Conservation (phyloP, 179 eudicot genomes). For the Beta lomatogona region DNA sequence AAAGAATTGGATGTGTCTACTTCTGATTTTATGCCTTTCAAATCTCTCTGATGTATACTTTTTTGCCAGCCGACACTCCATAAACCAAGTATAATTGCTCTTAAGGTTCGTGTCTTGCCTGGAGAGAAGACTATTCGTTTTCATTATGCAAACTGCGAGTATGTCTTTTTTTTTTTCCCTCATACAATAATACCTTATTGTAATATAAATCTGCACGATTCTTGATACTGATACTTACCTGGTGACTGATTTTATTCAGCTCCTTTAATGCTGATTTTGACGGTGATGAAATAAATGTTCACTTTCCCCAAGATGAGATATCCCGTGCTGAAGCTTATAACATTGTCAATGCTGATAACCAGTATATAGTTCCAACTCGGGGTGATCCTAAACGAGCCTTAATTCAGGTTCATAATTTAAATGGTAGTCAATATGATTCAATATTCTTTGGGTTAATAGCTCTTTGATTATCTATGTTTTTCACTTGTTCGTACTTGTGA, state of each 20-base stretch:
- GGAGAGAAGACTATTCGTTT: constrained; percentile 97
- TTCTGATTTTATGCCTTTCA: not conserved
- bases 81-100: constrained; percentile 98
- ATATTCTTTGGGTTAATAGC: not conserved
- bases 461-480: not conserved
- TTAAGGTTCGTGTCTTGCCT: constrained; percentile 86
- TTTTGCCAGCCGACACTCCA: constrained; percentile 92
- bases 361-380: constrained; percentile 95
- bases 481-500: constrained; percentile 10
- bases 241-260: constrained; percentile 42
- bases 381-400: constrained; percentile 98
- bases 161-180: constrained; percentile 23
- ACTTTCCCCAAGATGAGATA: constrained; percentile 98
- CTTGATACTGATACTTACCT: constrained; percentile 10
- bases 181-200: not conserved
- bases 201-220: not conserved
- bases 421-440: not conserved
- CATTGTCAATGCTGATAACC: constrained; percentile 95
- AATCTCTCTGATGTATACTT: constrained; percentile 10
- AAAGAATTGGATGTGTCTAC: not conserved
- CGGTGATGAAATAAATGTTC: constrained; percentile 99
- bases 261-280: constrained; percentile 99
- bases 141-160: constrained; percentile 99
- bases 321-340: constrained; percentile 98
- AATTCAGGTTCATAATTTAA: constrained; percentile 67